Evolutionary conservation across 2,329 filamentous ascomycete species (phyloP), one percentile per base, ranked within the genome.

Genomic region (Cordyceps sp.): DNA sequence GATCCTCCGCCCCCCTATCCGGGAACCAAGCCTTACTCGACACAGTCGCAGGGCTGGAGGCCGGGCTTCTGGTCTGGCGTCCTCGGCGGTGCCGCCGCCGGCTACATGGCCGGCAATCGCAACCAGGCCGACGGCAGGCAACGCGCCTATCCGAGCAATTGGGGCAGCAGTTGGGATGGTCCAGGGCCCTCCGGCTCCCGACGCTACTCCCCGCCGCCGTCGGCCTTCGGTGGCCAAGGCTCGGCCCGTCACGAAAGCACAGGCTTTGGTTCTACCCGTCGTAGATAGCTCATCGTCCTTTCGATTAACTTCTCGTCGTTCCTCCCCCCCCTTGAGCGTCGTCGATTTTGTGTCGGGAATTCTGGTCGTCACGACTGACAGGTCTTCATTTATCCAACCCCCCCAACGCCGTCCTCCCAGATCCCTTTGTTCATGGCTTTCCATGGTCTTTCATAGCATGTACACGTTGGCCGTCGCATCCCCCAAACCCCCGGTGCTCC

Each of bases 11-110:
- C 69, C 25, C 54, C 48, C 4, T 55, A 57, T 37, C 52, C 52
- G 2, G 53, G 55, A 8, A 50, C 51, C 2, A 64, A 65, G 33
- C 50, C 52, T 6, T 42, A 39, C 28, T 46, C 33, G 13, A 18
- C 32, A 15, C 37, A 37, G 25, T 37, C 43, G 36, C 52, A 68
- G 38, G 61, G 62, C 2, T 84, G 78, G 77, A 63, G 65, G 31
- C 78, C 79, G 5, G 80, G 80, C 1, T 84, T 85, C 54, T 85
- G 78, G 78, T 68, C 61, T 14, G 79, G 78, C 15, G 55, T 70
- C n/a, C 64, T 69, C 0, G 67, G 68, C 13, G 81, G 79, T 28
- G 76, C 73, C 5, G 78, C 78, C 1, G 78, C 76, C 4, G 74
- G 64, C 2, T 83, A 82, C 45, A 49, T 66, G 36, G 73, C 75